Conservation (phyloP, 345 rosid species). For the Dipteronia dyeriana region DNA sequence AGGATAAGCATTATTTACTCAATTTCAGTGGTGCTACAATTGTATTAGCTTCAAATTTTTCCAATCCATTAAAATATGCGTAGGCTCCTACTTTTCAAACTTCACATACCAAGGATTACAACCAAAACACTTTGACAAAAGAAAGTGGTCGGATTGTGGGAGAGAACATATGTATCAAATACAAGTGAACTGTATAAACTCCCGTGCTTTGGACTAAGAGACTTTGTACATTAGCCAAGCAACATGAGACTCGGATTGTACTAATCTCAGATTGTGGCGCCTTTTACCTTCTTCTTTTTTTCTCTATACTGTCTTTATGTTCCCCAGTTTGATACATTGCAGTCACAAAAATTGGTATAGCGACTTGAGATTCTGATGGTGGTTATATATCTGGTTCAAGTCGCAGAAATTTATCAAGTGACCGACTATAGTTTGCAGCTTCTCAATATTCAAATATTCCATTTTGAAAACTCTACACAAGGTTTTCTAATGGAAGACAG, state of each 20-base stretch:
- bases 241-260: no score
- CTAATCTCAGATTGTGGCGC: not conserved
- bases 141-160: not conserved
- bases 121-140: not conserved
- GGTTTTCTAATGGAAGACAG: no score
- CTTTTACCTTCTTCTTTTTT: not conserved
- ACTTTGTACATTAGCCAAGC: no score
- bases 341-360: no score
- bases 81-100: not conserved
- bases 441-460: not conserved
- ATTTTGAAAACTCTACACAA: not conserved
- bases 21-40: not conserved
- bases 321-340: no score
- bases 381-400: not conserved
- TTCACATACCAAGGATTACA: not conserved
- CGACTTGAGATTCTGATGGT: no score
- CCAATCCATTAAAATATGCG: not conserved
- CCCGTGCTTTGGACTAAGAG: not conserved
- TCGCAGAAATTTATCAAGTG: not conserved
- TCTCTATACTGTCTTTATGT: not conserved
- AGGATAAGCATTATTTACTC: slow-evolving; percentile 1
- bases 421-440: not conserved
- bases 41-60: not conserved
- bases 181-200: not conserved
- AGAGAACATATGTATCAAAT: not conserved